Percentiles rank a stretch among this genome's conserved stretches.
phyloP scores from a whole-genome alignment of 768 basidiomycete genomes.

The Podaxis sp. region DNA sequence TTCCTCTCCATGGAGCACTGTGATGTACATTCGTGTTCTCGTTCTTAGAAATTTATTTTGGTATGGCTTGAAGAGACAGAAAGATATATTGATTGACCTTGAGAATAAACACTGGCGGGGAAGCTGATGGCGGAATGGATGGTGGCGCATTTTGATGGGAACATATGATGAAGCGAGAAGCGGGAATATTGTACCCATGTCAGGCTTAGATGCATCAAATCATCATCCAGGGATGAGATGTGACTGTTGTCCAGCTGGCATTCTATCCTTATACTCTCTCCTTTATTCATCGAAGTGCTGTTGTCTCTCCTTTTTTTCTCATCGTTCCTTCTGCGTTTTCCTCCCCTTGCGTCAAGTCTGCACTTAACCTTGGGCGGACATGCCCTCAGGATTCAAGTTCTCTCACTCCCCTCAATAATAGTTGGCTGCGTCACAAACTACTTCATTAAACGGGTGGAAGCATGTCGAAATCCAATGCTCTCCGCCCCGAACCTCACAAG shows the following conservation, averaged over 20 bases:
- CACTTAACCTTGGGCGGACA: neutral
- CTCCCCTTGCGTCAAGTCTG: slow-evolving; percentile 1
- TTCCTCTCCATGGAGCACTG: neutral
- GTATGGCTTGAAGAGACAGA: neutral
- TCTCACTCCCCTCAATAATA: slow-evolving; percentile 34
- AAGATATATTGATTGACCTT: neutral
- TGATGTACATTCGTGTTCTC: slow-evolving; percentile 8
- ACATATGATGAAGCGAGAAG: neutral
- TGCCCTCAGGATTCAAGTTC: slow-evolving; percentile 1
- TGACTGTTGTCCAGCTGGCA: slow-evolving; percentile 1
- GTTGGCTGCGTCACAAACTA: neutral
- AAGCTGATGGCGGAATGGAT: neutral
- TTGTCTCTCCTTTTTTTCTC: neutral
- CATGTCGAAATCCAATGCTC: neutral
- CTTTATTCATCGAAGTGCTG: neutral
- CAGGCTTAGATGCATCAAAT: neutral
- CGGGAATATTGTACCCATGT: slow-evolving; percentile 5
- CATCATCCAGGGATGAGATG: slow-evolving; percentile 5
- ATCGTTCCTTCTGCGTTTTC: neutral
- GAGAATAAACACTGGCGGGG: neutral
- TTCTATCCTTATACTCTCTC: neutral
- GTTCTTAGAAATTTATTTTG: slow-evolving; percentile 1
- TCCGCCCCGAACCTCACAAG: slow-evolving; percentile 13
- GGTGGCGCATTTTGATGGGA: slow-evolving; percentile 1
- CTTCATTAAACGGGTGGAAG: neutral